Conservation (phyloP, 495 filamentous ascomycete genomes). For the Penicillium parvum region DNA sequence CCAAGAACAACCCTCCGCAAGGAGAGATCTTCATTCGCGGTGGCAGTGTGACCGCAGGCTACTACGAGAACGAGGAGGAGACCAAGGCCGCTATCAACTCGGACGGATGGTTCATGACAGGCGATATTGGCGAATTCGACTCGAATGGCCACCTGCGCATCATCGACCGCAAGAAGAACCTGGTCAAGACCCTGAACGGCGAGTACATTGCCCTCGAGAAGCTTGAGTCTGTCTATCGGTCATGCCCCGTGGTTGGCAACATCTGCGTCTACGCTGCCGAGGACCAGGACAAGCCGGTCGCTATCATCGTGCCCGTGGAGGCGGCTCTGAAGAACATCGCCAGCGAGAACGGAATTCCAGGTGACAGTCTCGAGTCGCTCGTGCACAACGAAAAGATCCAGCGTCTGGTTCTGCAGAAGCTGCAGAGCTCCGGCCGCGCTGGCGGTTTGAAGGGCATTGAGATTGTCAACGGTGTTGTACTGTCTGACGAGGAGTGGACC, state of each 20-base stretch:
- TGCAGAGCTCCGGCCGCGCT: slow-evolving; percentile 68
- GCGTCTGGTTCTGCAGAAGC: slow-evolving; percentile 70
- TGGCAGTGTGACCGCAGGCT: slow-evolving; percentile 63
- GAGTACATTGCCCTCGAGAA: slow-evolving; percentile 99
- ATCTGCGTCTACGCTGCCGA: slow-evolving; percentile 90
- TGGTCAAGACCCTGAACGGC: slow-evolving; percentile 92
- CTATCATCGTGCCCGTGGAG: slow-evolving; percentile 91
- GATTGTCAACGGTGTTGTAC: slow-evolving; percentile 85
- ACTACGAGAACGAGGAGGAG: slow-evolving; percentile 81
- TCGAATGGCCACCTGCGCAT: slow-evolving; percentile 74
- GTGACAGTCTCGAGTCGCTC: slow-evolving; percentile 67
- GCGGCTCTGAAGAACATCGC: slow-evolving; percentile 81
- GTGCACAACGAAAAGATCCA: slow-evolving; percentile 83
- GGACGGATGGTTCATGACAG: slow-evolving; percentile 95
- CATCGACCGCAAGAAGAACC: slow-evolving; percentile 97
- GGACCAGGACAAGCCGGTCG: slow-evolving; percentile 78
- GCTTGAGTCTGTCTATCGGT: slow-evolving; percentile 92
- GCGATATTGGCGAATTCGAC: slow-evolving; percentile 91
- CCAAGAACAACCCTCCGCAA: slow-evolving; percentile 85
- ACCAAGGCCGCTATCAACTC: slow-evolving; percentile 67
- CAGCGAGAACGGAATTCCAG: slow-evolving; percentile 62
- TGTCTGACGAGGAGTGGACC: slow-evolving; percentile 97
- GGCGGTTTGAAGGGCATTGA: slow-evolving; percentile 82
- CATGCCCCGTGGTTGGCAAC: slow-evolving; percentile 79
- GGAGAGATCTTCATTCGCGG: slow-evolving; percentile 94